phyloP scores from a whole-genome alignment of 768 basidiomycete species.

The Tricholoma saponaceum region DNA sequence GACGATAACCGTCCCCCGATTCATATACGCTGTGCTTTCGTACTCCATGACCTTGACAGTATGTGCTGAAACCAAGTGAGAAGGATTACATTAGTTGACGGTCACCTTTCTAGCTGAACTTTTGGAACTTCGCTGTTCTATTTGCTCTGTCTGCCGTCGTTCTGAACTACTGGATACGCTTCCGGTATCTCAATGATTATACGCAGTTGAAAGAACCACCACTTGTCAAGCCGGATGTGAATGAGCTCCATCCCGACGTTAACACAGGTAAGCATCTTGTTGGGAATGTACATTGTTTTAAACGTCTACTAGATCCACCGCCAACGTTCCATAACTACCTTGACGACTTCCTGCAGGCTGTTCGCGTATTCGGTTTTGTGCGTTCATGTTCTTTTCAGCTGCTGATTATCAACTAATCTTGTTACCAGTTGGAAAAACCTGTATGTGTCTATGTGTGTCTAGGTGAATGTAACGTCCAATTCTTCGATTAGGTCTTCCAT shows the following conservation, averaged over 20 bases:
- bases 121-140: conserved; percentile 84
- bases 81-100: conserved; percentile 3
- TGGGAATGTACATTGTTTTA: not conserved
- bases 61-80: conserved; percentile 16
- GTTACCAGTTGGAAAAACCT: conserved; percentile 74
- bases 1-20: conserved; percentile 79
- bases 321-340: conserved; percentile 92
- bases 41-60: conserved; percentile 91
- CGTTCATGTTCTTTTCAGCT: conserved; percentile 16
- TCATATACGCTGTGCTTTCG: conserved; percentile 73
- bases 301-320: conserved; percentile 43
- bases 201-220: conserved; percentile 78
- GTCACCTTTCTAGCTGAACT: conserved; percentile 62
- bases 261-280: conserved; percentile 45
- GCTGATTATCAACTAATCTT: not conserved
- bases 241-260: conserved; percentile 89
- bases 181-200: conserved; percentile 73
- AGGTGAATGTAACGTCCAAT: not conserved
- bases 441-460: conserved; percentile 38
- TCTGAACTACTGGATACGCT: conserved; percentile 82
- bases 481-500: conserved; percentile 73
- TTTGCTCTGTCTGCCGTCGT: conserved; percentile 63
- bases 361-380: conserved; percentile 94
- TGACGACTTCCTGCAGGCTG: conserved; percentile 95
- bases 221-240: conserved; percentile 75